Conservation (phyloP, 805 yeast genomes). For the Metschnikowia santaceciliae region DNA sequence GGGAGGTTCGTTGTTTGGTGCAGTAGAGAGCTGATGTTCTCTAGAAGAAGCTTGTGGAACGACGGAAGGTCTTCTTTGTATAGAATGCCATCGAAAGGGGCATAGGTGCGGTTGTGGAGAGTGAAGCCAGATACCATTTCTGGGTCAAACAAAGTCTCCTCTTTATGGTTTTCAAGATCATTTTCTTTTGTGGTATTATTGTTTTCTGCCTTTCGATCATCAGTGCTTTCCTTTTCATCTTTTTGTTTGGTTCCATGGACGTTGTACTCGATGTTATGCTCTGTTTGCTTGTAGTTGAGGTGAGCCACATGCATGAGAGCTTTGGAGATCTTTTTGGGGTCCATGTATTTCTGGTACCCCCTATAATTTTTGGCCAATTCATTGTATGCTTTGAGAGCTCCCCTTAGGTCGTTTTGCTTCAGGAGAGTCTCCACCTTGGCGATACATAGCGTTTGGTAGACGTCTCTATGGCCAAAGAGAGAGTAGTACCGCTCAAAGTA, state of each 20-base stretch:
- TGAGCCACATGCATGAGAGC: conserved; percentile 11
- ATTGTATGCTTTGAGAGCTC: conserved; percentile 24
- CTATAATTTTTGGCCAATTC: conserved; percentile 17
- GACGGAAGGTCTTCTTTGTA: conserved; percentile 29
- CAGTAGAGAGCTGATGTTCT: conserved; percentile 9
- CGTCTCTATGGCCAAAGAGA: conserved; percentile 24
- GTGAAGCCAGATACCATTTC: conserved; percentile 22
- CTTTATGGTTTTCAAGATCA: neutral
- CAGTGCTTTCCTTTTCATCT: too few species aligned
- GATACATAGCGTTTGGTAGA: conserved; percentile 26
- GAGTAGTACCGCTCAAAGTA: conserved; percentile 40
- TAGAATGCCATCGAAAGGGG: conserved; percentile 26
- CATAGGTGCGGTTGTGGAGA: conserved; percentile 15
- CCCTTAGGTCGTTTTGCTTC: conserved; percentile 16
- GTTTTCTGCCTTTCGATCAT: too few species aligned
- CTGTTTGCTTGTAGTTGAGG: conserved; percentile 12
- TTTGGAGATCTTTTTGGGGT: conserved; percentile 8
- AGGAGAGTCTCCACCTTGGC: conserved; percentile 32
- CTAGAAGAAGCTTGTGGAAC: conserved; percentile 22
- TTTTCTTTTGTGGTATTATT: too few species aligned
- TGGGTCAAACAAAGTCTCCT: neutral
- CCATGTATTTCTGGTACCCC: conserved; percentile 16
- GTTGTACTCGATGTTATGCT: conserved; percentile 17
- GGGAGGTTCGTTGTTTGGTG: conserved; percentile 11
- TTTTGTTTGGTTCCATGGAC: neutral